phyloP scores from a whole-genome alignment of 2,329 filamentous ascomycete species.

The Aureobasidium pullulans region DNA sequence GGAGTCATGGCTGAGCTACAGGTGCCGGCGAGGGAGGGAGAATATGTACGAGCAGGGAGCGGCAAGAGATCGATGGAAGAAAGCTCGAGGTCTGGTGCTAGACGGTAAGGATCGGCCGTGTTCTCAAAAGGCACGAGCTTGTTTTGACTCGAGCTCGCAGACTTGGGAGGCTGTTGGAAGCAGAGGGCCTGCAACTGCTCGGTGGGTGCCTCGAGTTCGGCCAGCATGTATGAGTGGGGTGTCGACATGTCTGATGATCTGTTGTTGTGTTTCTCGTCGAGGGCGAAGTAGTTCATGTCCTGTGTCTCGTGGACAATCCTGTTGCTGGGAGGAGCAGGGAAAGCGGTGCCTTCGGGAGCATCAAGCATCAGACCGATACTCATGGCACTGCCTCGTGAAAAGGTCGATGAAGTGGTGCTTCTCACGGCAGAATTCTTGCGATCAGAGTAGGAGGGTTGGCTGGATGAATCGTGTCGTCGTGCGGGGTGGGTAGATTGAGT shows the following conservation, averaged over 20 bases:
- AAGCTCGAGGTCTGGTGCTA: slow-evolving; percentile 16
- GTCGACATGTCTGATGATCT: not conserved
- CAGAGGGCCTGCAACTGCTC: not conserved
- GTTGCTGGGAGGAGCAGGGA: slow-evolving; percentile 11
- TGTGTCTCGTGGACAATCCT: not conserved
- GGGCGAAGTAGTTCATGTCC: not conserved
- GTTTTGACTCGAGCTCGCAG: slow-evolving; percentile 6
- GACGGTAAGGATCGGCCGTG: slow-evolving; percentile 15
- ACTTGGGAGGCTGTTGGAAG: slow-evolving; percentile 8
- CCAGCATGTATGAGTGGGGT: not conserved
- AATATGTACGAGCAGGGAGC: slow-evolving; percentile 4
- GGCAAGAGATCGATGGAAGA: slow-evolving; percentile 15
- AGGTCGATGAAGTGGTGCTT: slow-evolving; percentile 7
- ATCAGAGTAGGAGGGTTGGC: not conserved
- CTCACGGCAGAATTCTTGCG: not conserved
- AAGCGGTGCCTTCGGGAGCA: slow-evolving; percentile 9
- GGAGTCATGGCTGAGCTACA: slow-evolving; percentile 12
- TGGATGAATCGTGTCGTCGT: not conserved
- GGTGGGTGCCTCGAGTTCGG: slow-evolving; percentile 1
- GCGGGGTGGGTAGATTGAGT: not conserved
- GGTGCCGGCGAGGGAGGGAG: slow-evolving; percentile 6
- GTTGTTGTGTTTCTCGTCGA: not conserved
- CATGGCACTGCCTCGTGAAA: slow-evolving; percentile 1
- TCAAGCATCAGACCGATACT: slow-evolving; percentile 11
- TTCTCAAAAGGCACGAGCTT: slow-evolving; percentile 14